These are phyloP conservation scores for Melaleuca alternifolia DNA, from an alignment of 345 rosid genomes.

Conservation along the genomic window DNA sequence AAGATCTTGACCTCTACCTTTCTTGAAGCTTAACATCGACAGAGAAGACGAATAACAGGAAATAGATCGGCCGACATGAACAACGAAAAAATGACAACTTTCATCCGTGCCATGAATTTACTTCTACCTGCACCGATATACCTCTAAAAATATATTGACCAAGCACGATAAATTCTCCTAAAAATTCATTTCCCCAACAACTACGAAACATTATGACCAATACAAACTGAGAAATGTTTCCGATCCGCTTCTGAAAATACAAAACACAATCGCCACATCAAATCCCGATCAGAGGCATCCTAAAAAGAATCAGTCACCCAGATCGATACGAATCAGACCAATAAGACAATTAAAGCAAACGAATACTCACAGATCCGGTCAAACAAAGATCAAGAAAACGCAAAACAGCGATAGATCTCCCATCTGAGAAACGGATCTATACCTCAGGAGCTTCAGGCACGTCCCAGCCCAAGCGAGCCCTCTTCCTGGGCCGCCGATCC, in stretches of 20 bases:
- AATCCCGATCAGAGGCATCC: background rate
- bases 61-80: background rate
- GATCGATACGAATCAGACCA: background rate
- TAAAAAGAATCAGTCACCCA: background rate
- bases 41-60: background rate
- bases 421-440: background rate
- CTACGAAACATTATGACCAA: background rate
- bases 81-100: background rate
- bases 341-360: background rate
- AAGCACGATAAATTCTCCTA: background rate
- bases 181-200: background rate
- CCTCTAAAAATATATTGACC: background rate
- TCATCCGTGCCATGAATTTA: background rate
- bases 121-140: background rate
- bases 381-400: background rate
- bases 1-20: background rate
- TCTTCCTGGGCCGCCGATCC: conserved; percentile 82
- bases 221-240: background rate
- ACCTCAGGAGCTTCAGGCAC: conserved; percentile 63
- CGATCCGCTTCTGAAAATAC: background rate
- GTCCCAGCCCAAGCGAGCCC: conserved; percentile 92
- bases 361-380: background rate
- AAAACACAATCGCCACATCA: background rate
- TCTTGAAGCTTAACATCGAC: background rate
- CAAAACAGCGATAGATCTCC: background rate